Base-by-base conservation (phyloP, 2,329 filamentous ascomycete genomes). In the Dryadomyces sulphureus region DNA sequence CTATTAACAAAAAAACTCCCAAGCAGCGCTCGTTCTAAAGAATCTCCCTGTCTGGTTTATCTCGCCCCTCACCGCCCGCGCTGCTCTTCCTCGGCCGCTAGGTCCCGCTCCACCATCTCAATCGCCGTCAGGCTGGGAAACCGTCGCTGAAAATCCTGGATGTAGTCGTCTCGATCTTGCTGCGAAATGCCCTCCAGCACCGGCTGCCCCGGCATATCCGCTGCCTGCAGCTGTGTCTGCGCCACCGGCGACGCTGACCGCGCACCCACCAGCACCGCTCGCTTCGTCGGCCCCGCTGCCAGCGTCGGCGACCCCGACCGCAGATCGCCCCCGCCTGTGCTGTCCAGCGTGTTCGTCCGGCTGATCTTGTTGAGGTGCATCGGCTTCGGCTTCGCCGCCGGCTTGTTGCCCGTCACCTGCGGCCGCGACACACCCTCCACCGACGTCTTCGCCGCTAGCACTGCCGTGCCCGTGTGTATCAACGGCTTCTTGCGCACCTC, bases 61-160 rank as follows among this genome's bases (percentile, higher is more conserved):
- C 19, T 34, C 25, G 21, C 7, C 7, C 30, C 3, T 45, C 38
- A 45, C 44, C 41, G 41, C 24, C 45, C 43, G 22, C 45, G 54
- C 8, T 53, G 57, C 11, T 55, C 59, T 52, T 64, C 65, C 52
- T 64, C 65, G 16, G 59, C 65, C 9, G 60, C 63, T 48, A 73
- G 59, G 45, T 75, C 82, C 49, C 79, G 76, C 64, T 92, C 84
- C n/a, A 87, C 82, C 79, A 90, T 84, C 65, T 95, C 89, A 54
- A 95, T 75, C 9, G 86, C 76, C 47, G 79, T 81, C 48, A 96
- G 65, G 59, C 84, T 93, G 1, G 90, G 90, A 62, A 88, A 95
- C 48, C 87, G 72, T 62, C 88, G 88, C 50, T 80, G 81, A 60
- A 96, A 95, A 57, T 85, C 63, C 49, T 65, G 62, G 39, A 81